phyloP scores from a whole-genome alignment of 257 asterid genomes.

The Solanum virginianum region DNA sequence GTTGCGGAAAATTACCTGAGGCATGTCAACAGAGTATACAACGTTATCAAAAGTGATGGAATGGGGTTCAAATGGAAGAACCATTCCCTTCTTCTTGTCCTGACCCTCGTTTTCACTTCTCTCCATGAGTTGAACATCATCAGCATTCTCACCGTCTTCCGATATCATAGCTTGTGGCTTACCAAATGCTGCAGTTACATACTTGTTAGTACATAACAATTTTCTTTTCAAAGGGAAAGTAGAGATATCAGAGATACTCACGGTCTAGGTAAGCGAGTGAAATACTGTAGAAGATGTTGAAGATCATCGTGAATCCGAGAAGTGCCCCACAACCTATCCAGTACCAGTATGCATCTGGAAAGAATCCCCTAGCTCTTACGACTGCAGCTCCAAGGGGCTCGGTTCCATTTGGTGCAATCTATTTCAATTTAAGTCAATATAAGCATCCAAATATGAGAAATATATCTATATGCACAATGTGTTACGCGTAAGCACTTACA shows the following conservation, averaged over 20 bases:
- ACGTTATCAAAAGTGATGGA: constrained; percentile 67
- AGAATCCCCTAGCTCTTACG: constrained; percentile 31
- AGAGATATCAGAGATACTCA: constrained; percentile 12
- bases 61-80: constrained; percentile 92
- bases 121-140: background rate
- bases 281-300: constrained; percentile 27
- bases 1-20: constrained; percentile 21
- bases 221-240: background rate
- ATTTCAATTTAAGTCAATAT: background rate
- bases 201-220: background rate
- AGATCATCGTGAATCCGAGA: constrained; percentile 22
- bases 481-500: constrained; percentile 16
- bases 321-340: constrained; percentile 53
- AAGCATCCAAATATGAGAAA: background rate
- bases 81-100: constrained; percentile 47
- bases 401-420: constrained; percentile 18
- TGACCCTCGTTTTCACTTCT: constrained; percentile 8
- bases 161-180: constrained; percentile 46
- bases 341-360: constrained; percentile 47
- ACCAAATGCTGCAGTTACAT: constrained; percentile 35
- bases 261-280: constrained; percentile 32
- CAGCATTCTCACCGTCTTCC: constrained; percentile 15
- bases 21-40: constrained; percentile 85
- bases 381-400: constrained; percentile 25
- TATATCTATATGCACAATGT: background rate